Evolutionary conservation across 441 rosid genomes (phyloP), one percentile per base, ranked within the genome.

Genomic region (Rhodomyrtus psidioides): DNA sequence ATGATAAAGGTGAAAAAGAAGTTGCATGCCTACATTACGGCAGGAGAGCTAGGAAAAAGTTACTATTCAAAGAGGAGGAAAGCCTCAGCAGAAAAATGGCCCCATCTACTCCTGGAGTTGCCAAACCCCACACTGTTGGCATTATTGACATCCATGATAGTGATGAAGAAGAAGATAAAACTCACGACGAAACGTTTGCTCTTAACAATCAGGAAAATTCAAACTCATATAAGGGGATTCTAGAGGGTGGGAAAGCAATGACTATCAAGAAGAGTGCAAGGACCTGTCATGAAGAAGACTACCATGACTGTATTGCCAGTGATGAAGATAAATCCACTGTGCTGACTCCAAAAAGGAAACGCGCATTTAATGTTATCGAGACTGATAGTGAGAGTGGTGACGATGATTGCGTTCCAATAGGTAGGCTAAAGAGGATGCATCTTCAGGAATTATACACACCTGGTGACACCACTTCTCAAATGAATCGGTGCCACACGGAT

Each of bases 381-480:
- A 93, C 94, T 86, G 95, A 93, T 85, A 79, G 89, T 3, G 97
- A 93, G 87, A 89, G 88, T 84, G 93, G 92, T 30, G 92, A 93
- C 3, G 85, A 86, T 65, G 94, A 91, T 86, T 58, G 90, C 84
- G 30, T 89, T 85, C 94, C 94, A 5, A 90, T 92, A 82, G 86
- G 86, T 46, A 85, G 83, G 83, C 88, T 90, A 87, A 89, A 87
- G 89, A 89, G 84, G 89, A 15, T 82, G 82, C 85, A n/a, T 79
- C 59, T 59, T 56, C 86, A 59, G 53, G 88, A 87, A 83, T 84
- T 70, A 34, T 54, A 75, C 59, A 49, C 85, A 21, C 13, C 26
- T 81, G 83, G 56, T 70, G 82, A 23, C 81, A 82, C 53, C 42
- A 46, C 85, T 59, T 83, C 86, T 76, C 87, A 87, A 54, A n/a